Evolutionary conservation across 345 rosid genomes (phyloP).

Genomic region (Eutrema japonicum): DNA sequence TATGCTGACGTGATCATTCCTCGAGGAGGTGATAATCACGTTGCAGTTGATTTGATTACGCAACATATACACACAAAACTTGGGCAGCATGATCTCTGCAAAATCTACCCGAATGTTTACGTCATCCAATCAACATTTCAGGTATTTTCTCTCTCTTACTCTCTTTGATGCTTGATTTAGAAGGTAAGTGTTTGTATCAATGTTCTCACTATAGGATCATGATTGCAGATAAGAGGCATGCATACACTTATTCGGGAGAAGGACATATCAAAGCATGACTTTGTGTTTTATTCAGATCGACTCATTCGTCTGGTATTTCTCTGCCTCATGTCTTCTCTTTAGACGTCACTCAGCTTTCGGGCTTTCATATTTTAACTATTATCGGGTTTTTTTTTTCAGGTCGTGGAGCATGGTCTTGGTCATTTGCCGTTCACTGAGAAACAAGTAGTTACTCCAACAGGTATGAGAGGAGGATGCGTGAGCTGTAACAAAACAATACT

Average conservation of each 20-base stretch:
- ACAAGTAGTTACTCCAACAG: conserved; percentile 95
- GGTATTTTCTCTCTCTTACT: conserved; percentile 45
- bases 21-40: conserved; percentile 93
- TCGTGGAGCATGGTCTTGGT: conserved; percentile 98
- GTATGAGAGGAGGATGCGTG: conserved; percentile 44
- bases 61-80: conserved; percentile 94
- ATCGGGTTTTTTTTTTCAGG: conserved; percentile 52
- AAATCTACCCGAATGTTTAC: conserved; percentile 80
- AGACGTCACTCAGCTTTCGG: conserved; percentile 22
- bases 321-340: conserved; percentile 26
- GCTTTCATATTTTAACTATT: background rate
- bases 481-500: conserved; percentile 19
- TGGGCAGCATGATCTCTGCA: conserved; percentile 93
- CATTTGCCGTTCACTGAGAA: conserved; percentile 97
- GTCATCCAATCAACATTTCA: conserved; percentile 93
- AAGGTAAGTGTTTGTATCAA: conserved; percentile 1
- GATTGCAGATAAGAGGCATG: conserved; percentile 93
- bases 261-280: conserved; percentile 96
- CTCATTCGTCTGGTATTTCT: conserved; percentile 86
- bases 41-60: conserved; percentile 93
- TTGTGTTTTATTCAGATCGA: conserved; percentile 94
- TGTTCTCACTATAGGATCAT: conserved; percentile 38
- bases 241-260: conserved; percentile 95
- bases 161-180: conserved; percentile 1
- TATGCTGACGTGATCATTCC: conserved; percentile 95